A percentile compares a stretch with the other conserved stretches of the same genome.
These are phyloP conservation scores for Leucosporidium scottii DNA, from an alignment of 768 basidiomycete species.

Conservation along the genomic window DNA sequence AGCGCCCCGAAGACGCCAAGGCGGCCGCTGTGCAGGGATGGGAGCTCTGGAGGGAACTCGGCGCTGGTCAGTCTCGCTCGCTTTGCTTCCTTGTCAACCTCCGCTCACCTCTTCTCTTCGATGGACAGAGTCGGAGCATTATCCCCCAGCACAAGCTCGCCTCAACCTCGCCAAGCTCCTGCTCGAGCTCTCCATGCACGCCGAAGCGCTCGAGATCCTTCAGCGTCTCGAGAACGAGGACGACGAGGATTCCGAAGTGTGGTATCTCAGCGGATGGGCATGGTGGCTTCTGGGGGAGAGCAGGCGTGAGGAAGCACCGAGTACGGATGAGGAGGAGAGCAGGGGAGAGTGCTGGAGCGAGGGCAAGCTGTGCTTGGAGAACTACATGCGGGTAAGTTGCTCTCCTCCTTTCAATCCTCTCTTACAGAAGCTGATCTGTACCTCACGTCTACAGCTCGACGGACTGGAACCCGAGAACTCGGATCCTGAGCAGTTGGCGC, in stretches of 20 bases:
- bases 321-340: constrained; percentile 21
- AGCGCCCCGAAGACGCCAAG: constrained; percentile 24
- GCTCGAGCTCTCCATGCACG: constrained; percentile 25
- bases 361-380: constrained; percentile 31
- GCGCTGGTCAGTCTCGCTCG: constrained; percentile 9
- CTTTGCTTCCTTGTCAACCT: not conserved
- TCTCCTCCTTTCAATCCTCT: too few species aligned
- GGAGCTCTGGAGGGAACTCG: constrained; percentile 27
- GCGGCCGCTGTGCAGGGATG: constrained; percentile 18
- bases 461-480: constrained; percentile 18
- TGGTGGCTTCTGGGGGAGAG: constrained; percentile 31
- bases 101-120: not conserved
- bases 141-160: constrained; percentile 22
- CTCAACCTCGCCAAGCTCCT: constrained; percentile 31
- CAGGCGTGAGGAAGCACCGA: not conserved
- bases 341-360: constrained; percentile 31
- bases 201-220: constrained; percentile 34
- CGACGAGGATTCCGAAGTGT: constrained; percentile 37
- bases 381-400: constrained; percentile 30
- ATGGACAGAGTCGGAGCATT: constrained; percentile 16
- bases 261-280: constrained; percentile 36
- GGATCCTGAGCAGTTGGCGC: constrained; percentile 32
- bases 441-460: constrained; percentile 14
- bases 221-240: constrained; percentile 37
- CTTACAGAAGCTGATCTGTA: not conserved